Evolutionary conservation across 169 alveolate genomes (phyloP).

Genomic region (Plasmodium knowlesi): DNA sequence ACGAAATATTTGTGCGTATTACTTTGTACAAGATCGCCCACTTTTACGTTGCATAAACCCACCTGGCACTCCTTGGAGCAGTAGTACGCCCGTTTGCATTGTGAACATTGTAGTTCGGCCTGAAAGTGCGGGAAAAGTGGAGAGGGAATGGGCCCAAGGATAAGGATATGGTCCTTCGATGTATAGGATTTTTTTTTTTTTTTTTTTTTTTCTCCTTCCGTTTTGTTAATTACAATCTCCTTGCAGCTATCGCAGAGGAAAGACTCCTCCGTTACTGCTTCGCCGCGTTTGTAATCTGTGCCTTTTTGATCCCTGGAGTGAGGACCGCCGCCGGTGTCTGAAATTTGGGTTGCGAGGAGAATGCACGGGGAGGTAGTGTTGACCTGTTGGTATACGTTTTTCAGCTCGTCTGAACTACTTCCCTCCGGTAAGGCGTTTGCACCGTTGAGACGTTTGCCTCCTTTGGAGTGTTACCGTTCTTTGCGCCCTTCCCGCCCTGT

Average conservation of each 20-base stretch:
- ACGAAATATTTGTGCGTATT: neutral
- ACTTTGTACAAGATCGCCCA: neutral
- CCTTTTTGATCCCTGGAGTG: neutral
- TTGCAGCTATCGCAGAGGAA: slow-evolving; percentile 58
- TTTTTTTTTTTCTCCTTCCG: neutral
- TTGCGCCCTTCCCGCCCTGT: neutral
- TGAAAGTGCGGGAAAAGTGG: neutral
- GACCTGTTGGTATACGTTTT: neutral
- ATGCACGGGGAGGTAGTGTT: neutral
- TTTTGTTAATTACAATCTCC: slow-evolving; percentile 36
- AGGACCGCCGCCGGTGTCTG: slow-evolving; percentile 4
- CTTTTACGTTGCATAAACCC: neutral
- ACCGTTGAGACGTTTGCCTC: neutral
- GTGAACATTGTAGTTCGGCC: slow-evolving; percentile 74
- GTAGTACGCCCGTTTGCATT: slow-evolving; percentile 53
- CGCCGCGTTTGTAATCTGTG: neutral
- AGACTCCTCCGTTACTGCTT: neutral
- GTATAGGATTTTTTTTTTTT: neutral
- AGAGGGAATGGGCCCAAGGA: neutral
- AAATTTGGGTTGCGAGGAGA: neutral
- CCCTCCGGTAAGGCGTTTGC: too few species aligned
- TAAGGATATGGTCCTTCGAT: neutral
- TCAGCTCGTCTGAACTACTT: neutral
- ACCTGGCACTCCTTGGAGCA: slow-evolving; percentile 72
- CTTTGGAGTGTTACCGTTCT: neutral